A percentile compares a stretch with the other conserved stretches of the same genome.
These are phyloP conservation scores for Salix viminalis DNA, from an alignment of 345 rosid genomes.

Conservation along the genomic window DNA sequence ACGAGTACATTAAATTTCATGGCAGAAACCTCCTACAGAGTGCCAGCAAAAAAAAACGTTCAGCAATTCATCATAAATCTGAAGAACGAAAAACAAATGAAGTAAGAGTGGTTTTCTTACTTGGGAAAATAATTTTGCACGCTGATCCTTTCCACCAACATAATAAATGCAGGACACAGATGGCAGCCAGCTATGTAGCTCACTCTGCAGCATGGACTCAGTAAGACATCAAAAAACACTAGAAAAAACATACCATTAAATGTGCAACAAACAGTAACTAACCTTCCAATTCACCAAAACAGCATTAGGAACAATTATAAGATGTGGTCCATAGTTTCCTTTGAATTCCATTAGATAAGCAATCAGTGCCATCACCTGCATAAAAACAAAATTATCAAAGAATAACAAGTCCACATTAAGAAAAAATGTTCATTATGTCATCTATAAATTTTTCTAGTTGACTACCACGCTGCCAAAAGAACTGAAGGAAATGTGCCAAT, in stretches of 20 bases:
- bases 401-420: neutral
- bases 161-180: conserved; percentile 92
- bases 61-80: conserved; percentile 18
- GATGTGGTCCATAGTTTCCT: conserved; percentile 99
- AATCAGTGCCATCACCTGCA: conserved; percentile 96
- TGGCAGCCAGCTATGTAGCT: conserved; percentile 93
- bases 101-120: conserved; percentile 33
- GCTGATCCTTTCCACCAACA: conserved; percentile 92
- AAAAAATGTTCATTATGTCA: neutral
- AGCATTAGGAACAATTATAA: conserved; percentile 98
- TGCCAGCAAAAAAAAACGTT: conserved; percentile 15
- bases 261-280: conserved; percentile 22
- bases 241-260: conserved; percentile 4
- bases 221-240: conserved; percentile 10
- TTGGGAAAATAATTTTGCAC: conserved; percentile 92
- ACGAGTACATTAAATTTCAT: conserved; percentile 97
- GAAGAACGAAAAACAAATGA: neutral
- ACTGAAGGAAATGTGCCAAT: neutral
- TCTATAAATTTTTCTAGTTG: neutral
- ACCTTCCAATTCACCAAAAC: conserved; percentile 99
- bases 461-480: neutral
- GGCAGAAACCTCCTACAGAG: conserved; percentile 79
- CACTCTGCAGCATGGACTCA: conserved; percentile 62
- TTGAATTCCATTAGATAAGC: conserved; percentile 99
- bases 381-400: conserved; percentile 17